Percentiles rank a stretch among this genome's conserved stretches.
Evolutionary conservation across 2,329 filamentous ascomycete species (phyloP).

Genomic region (Phaeosphaeriaceae sp.): DNA sequence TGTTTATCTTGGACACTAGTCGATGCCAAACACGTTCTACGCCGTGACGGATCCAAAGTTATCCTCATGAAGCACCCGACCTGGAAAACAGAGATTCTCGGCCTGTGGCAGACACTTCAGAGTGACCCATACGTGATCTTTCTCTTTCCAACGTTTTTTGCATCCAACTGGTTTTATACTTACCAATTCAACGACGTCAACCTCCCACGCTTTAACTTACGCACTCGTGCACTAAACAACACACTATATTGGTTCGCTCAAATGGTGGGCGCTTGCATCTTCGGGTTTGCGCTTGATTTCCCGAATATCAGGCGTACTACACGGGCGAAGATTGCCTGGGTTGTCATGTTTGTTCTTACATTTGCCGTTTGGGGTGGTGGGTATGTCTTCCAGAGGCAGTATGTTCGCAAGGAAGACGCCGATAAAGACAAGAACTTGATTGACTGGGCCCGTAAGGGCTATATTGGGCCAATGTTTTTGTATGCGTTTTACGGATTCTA

Average conservation of each 20-base stretch:
- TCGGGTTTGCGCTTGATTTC: conserved; percentile 71
- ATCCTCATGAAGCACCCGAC: conserved; percentile 87
- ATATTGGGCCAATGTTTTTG: conserved; percentile 79
- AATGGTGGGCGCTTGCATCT: conserved; percentile 73
- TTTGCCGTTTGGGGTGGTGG: conserved; percentile 81
- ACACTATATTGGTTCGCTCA: conserved; percentile 77
- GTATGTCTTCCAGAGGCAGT: conserved; percentile 71
- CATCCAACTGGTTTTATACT: conserved; percentile 78
- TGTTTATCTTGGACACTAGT: conserved; percentile 70
- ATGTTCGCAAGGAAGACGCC: conserved; percentile 47
- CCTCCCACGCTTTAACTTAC: conserved; percentile 69
- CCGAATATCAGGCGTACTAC: conserved; percentile 62
- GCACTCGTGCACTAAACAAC: conserved; percentile 74
- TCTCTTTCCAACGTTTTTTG: conserved; percentile 80
- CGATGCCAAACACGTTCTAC: conserved; percentile 72
- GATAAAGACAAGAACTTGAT: conserved; percentile 20
- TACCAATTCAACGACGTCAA: conserved; percentile 79
- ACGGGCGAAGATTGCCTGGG: conserved; percentile 68
- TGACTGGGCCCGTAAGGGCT: conserved; percentile 72
- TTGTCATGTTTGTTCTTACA: conserved; percentile 68
- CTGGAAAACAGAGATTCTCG: conserved; percentile 76
- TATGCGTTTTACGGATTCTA: conserved; percentile 89
- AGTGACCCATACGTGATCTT: conserved; percentile 73
- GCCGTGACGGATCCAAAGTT: conserved; percentile 74
- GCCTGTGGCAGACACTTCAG: conserved; percentile 73